Base-by-base conservation (phyloP, 768 basidiomycete genomes). In the Trametes gibbosa region DNA sequence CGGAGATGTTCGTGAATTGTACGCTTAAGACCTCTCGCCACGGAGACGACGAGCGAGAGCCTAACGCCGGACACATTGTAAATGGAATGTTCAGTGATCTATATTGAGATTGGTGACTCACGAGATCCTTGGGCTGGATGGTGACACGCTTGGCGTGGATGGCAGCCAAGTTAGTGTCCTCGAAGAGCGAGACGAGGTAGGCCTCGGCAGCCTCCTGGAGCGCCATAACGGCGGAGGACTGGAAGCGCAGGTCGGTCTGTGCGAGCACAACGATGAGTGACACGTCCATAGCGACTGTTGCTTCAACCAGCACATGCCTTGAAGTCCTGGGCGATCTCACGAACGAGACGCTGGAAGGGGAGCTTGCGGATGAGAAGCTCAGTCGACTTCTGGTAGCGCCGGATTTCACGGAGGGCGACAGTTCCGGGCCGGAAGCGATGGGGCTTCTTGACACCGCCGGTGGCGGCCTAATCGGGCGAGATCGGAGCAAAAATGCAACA, bases 351-450 rank as follows among this genome's bases (percentile, higher is more conserved):
- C 80, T 98, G 95, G 94, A 98, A 98, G 66, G 96, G 96, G 63
- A 98, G 91, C 87, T 98, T 98, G 80, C 96, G 85, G 83, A 98
- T 98, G 70, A 98, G 86, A 66, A 99, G 88, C 83, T 98, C 96
- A 65, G 96, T 98, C 62, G 92, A 95, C 83, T 97, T 97, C 78
- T 98, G 95, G 83, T 98, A 97, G 75, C 95, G 84, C 73, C 96
- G 82, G 70, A 98, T 98, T 79, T 98, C 95, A 84, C 96, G 95
- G 65, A 99, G 93, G 66, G 96, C 96, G 81, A 99, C 96, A 66
- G 96, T 99, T 81, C 96, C 90, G 67, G 90, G 90, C 71, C 90
- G 85, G 88, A 96, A 98, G 74, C 95, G 83, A 76, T 98, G 95
- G 61, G 95, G 96, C 83, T 98, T 99, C 95, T 98, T 98, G 63